phyloP scores from a whole-genome alignment of 2,329 filamentous ascomycete genomes.

The Beauveria australis region DNA sequence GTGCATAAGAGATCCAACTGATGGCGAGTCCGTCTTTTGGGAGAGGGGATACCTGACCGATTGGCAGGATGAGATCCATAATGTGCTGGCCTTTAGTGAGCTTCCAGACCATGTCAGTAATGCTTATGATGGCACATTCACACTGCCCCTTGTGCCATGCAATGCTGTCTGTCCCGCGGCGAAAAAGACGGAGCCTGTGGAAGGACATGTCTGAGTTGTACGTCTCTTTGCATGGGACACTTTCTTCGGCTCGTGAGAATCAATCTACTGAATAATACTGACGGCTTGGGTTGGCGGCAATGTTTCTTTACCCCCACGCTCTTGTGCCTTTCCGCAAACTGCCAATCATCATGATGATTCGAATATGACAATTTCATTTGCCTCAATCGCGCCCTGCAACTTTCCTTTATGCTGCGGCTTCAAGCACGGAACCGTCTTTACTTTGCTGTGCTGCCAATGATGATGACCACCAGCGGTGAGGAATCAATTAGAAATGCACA shows the following conservation, averaged over 20 bases:
- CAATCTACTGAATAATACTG: not conserved
- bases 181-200: not conserved
- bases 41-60: slow-evolving; percentile 14
- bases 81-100: not conserved
- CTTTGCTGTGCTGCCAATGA: no score
- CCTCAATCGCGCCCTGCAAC: no score
- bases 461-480: no score
- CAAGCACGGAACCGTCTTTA: no score
- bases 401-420: no score
- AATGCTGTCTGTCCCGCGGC: not conserved
- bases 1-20: slow-evolving; percentile 5
- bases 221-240: not conserved
- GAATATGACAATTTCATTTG: no score
- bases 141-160: not conserved
- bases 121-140: not conserved
- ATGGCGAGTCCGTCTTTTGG: slow-evolving; percentile 5
- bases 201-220: not conserved
- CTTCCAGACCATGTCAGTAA: slow-evolving; percentile 11
- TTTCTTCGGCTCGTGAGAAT: not conserved
- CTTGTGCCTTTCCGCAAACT: no score
- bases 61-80: slow-evolving; percentile 14
- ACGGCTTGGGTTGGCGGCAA: not conserved
- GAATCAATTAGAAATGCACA: not conserved
- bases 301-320: no score
- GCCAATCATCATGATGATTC: no score